Conservation (phyloP, 2,329 filamentous ascomycete genomes). For the Xylariaceae sp. region DNA sequence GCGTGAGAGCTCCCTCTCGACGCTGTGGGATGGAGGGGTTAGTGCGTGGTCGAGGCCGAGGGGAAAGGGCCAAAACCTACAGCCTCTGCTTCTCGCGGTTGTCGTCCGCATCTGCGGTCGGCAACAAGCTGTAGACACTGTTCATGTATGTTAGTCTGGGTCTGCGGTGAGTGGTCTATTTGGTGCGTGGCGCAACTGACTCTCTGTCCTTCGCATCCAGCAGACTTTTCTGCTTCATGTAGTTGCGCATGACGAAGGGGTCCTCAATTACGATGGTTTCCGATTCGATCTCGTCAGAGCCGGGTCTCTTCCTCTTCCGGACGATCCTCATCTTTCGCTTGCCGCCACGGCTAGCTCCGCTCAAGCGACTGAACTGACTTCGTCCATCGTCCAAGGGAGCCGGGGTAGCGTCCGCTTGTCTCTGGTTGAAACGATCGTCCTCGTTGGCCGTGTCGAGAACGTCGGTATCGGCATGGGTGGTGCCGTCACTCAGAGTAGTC, state of each 20-base stretch:
- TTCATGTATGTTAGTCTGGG: background rate
- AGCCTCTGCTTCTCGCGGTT: constrained; percentile 42
- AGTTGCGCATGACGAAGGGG: constrained; percentile 80
- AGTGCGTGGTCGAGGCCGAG: too few relatives aligned
- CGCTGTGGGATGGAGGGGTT: constrained; percentile 36
- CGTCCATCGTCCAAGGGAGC: constrained; percentile 65
- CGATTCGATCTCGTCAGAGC: constrained; percentile 54
- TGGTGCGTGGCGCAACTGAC: constrained; percentile 42
- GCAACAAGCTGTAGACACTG: constrained; percentile 42
- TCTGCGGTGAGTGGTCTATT: background rate
- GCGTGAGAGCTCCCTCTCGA: constrained; percentile 70
- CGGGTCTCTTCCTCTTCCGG: constrained; percentile 54
- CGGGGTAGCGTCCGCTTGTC: constrained; percentile 61
- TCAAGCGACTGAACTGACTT: constrained; percentile 69
- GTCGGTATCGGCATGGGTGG: constrained; percentile 59
- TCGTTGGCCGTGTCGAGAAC: constrained; percentile 51
- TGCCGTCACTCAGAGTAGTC: constrained; percentile 63
- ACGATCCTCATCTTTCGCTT: constrained; percentile 68
- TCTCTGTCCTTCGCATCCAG: constrained; percentile 65
- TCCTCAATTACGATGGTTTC: constrained; percentile 62
- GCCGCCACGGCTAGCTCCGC: constrained; percentile 56
- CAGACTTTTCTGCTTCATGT: constrained; percentile 69
- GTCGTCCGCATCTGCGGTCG: constrained; percentile 43
- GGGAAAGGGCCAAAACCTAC: too few relatives aligned
- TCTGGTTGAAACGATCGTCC: constrained; percentile 65